phyloP scores from a whole-genome alignment of 2,329 filamentous ascomycete species.

The Claviceps fusiformis region DNA sequence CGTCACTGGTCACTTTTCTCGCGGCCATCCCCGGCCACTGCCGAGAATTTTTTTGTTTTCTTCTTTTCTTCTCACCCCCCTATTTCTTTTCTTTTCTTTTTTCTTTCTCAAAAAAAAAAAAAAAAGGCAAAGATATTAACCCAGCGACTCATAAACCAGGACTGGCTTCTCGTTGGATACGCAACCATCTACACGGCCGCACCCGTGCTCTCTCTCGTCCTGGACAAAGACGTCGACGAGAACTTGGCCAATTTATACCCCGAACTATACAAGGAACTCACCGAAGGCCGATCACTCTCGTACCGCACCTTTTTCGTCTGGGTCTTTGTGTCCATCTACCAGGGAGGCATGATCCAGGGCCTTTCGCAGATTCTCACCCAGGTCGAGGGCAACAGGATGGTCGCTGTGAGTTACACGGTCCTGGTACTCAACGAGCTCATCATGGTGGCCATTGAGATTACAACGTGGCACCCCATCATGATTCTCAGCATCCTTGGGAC shows the following conservation, averaged over 20 bases:
- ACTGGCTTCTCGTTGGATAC: conserved; percentile 95
- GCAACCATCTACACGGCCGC: conserved; percentile 90
- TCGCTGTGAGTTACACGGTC: conserved; percentile 82
- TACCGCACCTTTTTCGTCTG: conserved; percentile 95
- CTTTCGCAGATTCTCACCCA: conserved; percentile 77
- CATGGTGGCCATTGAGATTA: conserved; percentile 95
- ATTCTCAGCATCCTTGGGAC: conserved; percentile 74
- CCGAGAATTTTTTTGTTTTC: not conserved
- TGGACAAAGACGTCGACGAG: conserved; percentile 93
- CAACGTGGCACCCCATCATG: conserved; percentile 94
- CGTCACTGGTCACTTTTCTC: conserved; percentile 4
- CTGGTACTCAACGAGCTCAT: conserved; percentile 87
- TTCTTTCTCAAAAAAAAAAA: no score
- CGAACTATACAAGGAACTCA: conserved; percentile 96
- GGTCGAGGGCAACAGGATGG: conserved; percentile 61
- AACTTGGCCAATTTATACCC: conserved; percentile 88
- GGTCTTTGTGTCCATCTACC: conserved; percentile 90
- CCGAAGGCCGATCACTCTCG: conserved; percentile 68
- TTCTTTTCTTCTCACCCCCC: no score
- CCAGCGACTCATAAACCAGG: conserved; percentile 34
- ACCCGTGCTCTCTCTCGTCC: conserved; percentile 83
- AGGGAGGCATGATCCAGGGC: conserved; percentile 92
- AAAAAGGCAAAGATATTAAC: no score
- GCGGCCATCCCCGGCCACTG: no score
- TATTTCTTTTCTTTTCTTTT: not conserved